Evolutionary conservation across 768 basidiomycete species (phyloP), one percentile per base, ranked within the genome.

Genomic region (Leccinum disarticulatum): DNA sequence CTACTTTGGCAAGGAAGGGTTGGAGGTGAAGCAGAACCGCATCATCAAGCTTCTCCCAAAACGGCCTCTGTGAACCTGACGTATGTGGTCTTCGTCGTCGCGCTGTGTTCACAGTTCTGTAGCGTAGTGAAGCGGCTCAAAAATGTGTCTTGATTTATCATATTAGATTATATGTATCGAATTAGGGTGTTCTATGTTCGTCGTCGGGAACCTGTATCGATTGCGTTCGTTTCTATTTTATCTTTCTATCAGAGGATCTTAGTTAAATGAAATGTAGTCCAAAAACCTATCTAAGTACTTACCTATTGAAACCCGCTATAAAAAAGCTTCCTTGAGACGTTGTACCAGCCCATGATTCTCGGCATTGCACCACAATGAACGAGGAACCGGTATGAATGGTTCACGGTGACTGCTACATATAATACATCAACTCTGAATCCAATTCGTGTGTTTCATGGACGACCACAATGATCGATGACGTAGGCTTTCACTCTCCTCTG

Each of bases 401-500:
- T 49, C 1, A 22, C 3, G 43, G 46, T 49, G 11, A 49, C 43
- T n/a, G 27, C 14, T 36, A 51, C 19, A 55, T 57, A 51, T 1
- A 11, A 19, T 31, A 38, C 6, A 17, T 33, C 33, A 25, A 47
- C 52, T 30, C 14, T 17, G 5, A 28, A 52, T 30, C n/a, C 25
- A 0, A 35, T 35, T 11, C 22, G 8, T 6, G n/a, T 31, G 28
- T 22, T 56, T 71, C 56, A 70, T 4, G 70, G 69, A 38, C 51
- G 66, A 10, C 91, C 91, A 71, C 91, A 93, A 28, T 76, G 79
- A 60, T 88, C 83, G 56, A 87, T 78, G 49, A 97, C 86, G 77
- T 95, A 91, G 59, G 83, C 80, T 63, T 82, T 84, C 25, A 87
- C 93, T 60, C 84, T 81, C 69, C 83, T 88, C 77, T 97, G 95